Evolutionary conservation across 148 eudicot species (phyloP), one percentile per base, ranked within the genome.

Genomic region (Rhododendron kiyosumense): DNA sequence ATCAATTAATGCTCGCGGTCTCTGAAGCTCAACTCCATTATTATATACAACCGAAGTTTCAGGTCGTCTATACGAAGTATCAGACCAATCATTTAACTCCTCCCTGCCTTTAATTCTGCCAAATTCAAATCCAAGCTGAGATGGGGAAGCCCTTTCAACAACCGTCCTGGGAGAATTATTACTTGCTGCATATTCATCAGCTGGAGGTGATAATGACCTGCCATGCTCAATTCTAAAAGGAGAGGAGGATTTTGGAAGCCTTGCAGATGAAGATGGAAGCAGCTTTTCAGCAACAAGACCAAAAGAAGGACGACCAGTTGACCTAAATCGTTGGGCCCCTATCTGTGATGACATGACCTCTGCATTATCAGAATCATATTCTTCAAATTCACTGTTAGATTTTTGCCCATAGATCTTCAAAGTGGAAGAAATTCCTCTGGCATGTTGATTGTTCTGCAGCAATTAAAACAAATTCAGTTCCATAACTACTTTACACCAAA

Each of bases 1-100:
- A 92, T 93, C 94, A 89, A 96, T 96, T 87, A 96, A 90, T 69
- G 98, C 98, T 87, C 98, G 92, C 18, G 98, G 93, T 73, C 98
- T 83, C 65, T 91, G 89, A 90, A 88, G 94, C 48, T 91, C 92
- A 88, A 83, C 83, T 84, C 93, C 92, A 87, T 89, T 94, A 59
- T 81, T 85, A 78, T 85, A 86, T 48, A 83, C 52, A 59, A 86
- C 71, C 71, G 85, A 80, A 84, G 91, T 88, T 86, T 92, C 91
- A 69, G 79, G 65, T 80, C 88, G 90, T 71, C 83, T 88, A 83
- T 61, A 71, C 26, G 79, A 65, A 85, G 85, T 89, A 86, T 84
- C 90, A 79, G 65, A 90, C 98, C 94, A 89, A 65, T 90, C 92
- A 86, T 38, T 84, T 59, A 79, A 79, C 84, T 91, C 94, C 61